Evolutionary conservation across 805 yeast species (phyloP), one percentile per base, ranked within the genome.

Genomic region (Osmozyma mogii): DNA sequence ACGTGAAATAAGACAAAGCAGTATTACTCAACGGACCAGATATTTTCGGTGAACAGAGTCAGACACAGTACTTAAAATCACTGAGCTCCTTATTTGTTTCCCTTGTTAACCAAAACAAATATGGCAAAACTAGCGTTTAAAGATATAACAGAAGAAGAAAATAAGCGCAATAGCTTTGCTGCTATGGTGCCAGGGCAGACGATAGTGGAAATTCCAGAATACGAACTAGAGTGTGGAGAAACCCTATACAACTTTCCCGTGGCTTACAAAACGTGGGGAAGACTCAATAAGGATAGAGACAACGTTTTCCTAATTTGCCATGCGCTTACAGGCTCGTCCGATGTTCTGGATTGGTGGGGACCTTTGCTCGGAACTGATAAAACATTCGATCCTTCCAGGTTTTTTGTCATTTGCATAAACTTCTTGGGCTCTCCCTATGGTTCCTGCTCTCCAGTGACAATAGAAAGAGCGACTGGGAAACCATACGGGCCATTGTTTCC

Each of bases 301-400:
- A 92, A 92, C 50, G 87, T 79, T 35, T 62, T 92, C 65, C 75
- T 92, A n/a, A 83, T 92, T 9, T 83, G 95, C 45, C 98, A 92
- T 61, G 97, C 98, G 0, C 64, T 92, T 32, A 87, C 97, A 0
- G 98, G 98, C 0, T 85, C 96, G 0, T 72, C 95, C 0, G 97
- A 92, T 52, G 95, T 89, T 11, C 70, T 81, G 22, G 98, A 92
- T 48, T 92, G 98, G 98, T 92, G 98, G 98, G 96, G 97, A 0
- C 96, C 97, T 0, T 56, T 92, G 15, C 59, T 92, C 17, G 98
- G 97, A 1, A 72, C 75, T 4, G 82, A 75, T 9, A 72, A 78
- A 34, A 94, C 97, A 1, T 85, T 92, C 55, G 98, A 92, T 56
- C 95, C 96, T 0, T 65, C 87, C 0, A 70, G 82, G 40, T 92